Conservation (phyloP, 1,284 basidiomycete genomes). For the Erythrobasidium hasegawianum region DNA sequence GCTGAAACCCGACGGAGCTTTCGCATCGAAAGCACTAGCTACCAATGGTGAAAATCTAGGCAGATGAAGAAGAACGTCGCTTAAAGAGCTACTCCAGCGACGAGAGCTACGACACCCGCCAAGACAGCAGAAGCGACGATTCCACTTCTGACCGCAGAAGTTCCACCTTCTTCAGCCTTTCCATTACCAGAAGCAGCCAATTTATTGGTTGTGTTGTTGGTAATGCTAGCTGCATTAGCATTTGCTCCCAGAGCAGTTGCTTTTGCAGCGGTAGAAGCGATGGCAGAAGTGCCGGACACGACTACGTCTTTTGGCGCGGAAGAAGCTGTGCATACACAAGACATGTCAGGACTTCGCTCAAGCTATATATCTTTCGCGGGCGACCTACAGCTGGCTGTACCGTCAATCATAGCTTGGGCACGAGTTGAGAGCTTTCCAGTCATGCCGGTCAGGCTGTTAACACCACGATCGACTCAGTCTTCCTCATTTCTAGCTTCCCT, state of each 20-base stretch:
- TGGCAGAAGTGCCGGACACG: background rate
- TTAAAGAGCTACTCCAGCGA: background rate
- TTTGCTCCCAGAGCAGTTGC: background rate
- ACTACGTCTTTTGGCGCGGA: too few relatives aligned
- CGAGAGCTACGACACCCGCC: background rate
- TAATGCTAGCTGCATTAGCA: too few relatives aligned
- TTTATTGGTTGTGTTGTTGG: background rate
- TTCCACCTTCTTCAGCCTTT: background rate
- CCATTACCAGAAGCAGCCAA: background rate
- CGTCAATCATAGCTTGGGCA: slow-evolving; percentile 58
- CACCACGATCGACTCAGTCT: too few relatives aligned
- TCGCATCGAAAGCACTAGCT: too few relatives aligned
- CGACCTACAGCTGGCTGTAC: slow-evolving; percentile 47
- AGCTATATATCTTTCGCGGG: background rate
- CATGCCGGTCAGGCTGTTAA: slow-evolving; percentile 62
- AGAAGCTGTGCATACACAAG: too few relatives aligned
- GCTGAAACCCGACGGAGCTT: too few relatives aligned
- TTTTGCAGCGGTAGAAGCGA: background rate
- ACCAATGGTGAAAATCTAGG: too few relatives aligned
- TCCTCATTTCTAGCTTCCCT: too few relatives aligned
- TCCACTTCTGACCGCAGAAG: background rate
- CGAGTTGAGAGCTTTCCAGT: slow-evolving; percentile 60
- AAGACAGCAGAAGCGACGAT: background rate
- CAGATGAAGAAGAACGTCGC: too few relatives aligned
- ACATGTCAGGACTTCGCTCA: too few relatives aligned